phyloP scores from a whole-genome alignment of 2,329 filamentous ascomycete genomes.

The Penicillium brevicompactum region DNA sequence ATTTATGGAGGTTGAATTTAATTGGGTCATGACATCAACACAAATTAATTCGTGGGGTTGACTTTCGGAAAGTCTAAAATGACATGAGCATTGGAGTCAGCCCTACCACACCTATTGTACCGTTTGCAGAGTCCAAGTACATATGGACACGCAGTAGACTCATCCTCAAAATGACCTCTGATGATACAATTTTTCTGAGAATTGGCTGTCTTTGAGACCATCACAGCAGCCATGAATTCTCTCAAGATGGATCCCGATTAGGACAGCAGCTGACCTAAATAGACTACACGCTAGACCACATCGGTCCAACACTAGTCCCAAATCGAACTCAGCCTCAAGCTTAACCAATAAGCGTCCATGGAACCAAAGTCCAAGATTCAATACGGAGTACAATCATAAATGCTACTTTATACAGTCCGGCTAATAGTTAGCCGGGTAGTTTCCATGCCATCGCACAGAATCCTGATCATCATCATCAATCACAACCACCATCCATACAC shows the following conservation, averaged over 20 bases:
- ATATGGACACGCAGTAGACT: background rate
- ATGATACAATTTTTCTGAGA: too few species aligned
- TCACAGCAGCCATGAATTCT: background rate
- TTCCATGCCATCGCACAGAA: slow-evolving; percentile 14
- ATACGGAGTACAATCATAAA: background rate
- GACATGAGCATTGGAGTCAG: background rate
- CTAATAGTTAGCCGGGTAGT: slow-evolving; percentile 9
- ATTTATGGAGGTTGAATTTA: background rate
- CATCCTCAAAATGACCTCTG: background rate
- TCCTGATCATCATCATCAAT: slow-evolving; percentile 62
- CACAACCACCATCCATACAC: slow-evolving; percentile 77
- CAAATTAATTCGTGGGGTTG: background rate
- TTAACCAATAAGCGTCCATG: too few species aligned
- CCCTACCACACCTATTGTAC: background rate
- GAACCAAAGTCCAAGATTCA: too few species aligned
- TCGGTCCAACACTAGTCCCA: background rate
- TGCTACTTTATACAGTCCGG: background rate
- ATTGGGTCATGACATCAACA: slow-evolving; percentile 9
- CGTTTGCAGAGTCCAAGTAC: background rate
- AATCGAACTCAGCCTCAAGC: too few species aligned
- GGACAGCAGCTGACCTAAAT: background rate
- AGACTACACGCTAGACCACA: background rate
- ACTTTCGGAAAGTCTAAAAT: slow-evolving; percentile 5
- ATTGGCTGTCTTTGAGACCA: background rate
- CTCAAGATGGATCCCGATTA: background rate